Evolutionary conservation across 139 green algal genomes (phyloP).

Genomic region (Closterium sp.): DNA sequence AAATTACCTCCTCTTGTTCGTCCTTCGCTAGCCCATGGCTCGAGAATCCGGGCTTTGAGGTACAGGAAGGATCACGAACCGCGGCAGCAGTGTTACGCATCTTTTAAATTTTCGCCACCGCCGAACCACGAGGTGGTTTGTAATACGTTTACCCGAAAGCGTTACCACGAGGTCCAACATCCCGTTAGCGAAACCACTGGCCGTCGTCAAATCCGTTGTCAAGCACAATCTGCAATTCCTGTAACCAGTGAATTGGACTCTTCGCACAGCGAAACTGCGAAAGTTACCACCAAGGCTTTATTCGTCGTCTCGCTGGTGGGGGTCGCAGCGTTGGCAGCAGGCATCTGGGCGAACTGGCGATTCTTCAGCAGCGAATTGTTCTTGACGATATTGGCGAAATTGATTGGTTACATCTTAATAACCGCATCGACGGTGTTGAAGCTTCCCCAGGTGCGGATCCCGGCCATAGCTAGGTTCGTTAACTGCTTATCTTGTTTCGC

Average conservation of each 20-base stretch:
- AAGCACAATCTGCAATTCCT: neutral
- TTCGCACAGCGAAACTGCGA: neutral
- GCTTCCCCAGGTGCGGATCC: slow-evolving; percentile 37
- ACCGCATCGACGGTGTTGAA: slow-evolving; percentile 39
- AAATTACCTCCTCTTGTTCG: neutral
- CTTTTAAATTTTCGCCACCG: neutral
- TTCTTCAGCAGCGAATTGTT: slow-evolving; percentile 24
- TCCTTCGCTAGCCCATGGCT: neutral
- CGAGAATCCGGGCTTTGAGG: neutral
- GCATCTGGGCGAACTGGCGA: neutral
- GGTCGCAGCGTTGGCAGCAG: neutral
- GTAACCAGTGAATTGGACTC: neutral
- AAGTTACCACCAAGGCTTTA: neutral
- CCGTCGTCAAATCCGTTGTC: neutral
- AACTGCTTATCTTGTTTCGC: too few species aligned
- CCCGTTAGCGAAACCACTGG: neutral
- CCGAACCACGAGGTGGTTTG: neutral
- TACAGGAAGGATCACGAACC: neutral
- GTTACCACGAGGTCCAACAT: neutral
- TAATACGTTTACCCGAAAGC: too few species aligned
- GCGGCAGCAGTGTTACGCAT: neutral
- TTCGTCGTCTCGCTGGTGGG: neutral
- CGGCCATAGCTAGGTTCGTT: too few species aligned
- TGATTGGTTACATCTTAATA: slow-evolving; percentile 34
- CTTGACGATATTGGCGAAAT: slow-evolving; percentile 34